Evolutionary conservation across 106 monocot species (phyloP).

Genomic region (Dioscorea zingiberensis): DNA sequence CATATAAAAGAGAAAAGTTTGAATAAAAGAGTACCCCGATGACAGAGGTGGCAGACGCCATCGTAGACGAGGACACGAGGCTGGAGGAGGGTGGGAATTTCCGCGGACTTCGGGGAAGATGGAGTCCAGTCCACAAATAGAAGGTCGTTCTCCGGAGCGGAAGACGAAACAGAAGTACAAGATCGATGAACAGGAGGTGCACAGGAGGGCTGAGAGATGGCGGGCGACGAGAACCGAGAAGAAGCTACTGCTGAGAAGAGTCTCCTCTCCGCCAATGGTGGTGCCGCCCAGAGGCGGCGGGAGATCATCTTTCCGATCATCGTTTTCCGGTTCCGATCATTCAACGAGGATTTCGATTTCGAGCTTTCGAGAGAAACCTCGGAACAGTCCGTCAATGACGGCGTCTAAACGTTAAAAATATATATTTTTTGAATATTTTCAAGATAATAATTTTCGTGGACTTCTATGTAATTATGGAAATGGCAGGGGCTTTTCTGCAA

Average conservation of each 20-base stretch:
- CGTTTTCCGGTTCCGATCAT: background rate
- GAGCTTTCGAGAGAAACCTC: too few relatives aligned
- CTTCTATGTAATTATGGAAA: too few relatives aligned
- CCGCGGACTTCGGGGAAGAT: background rate
- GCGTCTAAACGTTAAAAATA: too few relatives aligned
- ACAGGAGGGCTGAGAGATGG: background rate
- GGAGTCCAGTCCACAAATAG: conserved; percentile 7
- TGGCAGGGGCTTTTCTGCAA: too few relatives aligned
- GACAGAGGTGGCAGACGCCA: conserved; percentile 69
- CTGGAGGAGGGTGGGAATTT: conserved; percentile 36
- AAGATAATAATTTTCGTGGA: too few relatives aligned
- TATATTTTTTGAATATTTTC: too few relatives aligned
- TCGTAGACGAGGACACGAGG: conserved; percentile 67
- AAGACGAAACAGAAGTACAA: background rate
- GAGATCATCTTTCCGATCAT: background rate
- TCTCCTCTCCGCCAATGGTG: background rate
- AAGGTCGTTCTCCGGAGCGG: background rate
- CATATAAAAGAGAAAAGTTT: too few relatives aligned
- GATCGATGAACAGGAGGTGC: background rate
- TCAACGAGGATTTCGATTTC: too few relatives aligned
- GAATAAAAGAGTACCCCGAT: conserved; percentile 28
- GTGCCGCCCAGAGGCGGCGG: background rate
- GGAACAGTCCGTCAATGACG: too few relatives aligned
- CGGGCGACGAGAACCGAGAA: background rate
- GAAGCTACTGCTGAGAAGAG: too few relatives aligned